Evolutionary conservation across 2,329 filamentous ascomycete genomes (phyloP).

Genomic region (Claviceps pazoutovae): DNA sequence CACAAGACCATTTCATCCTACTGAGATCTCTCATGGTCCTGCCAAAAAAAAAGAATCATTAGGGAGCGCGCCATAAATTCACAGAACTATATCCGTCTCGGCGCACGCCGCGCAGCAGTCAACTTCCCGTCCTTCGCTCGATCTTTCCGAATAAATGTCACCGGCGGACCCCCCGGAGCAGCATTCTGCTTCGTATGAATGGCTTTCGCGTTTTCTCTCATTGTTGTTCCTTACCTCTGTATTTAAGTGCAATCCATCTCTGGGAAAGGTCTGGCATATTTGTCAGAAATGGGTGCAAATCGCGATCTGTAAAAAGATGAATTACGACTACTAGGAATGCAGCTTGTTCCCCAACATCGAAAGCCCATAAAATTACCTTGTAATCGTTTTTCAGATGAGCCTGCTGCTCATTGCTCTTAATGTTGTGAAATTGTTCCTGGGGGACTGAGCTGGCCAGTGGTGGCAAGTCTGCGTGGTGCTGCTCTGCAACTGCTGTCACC

Average conservation of each 20-base stretch:
- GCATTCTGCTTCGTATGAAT: slow-evolving; percentile 18
- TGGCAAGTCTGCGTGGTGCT: neutral
- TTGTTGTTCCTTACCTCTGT: neutral
- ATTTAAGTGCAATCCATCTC: neutral
- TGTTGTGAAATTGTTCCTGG: neutral
- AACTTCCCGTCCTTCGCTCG: slow-evolving; percentile 19
- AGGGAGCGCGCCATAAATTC: slow-evolving; percentile 20
- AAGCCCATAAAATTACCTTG: too few relatives aligned
- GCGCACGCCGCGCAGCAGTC: slow-evolving; percentile 10
- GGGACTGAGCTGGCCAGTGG: neutral
- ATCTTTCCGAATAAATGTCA: slow-evolving; percentile 24
- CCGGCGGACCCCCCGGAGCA: slow-evolving; percentile 14
- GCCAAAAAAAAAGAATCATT: slow-evolving; percentile 17
- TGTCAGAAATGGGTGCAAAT: slow-evolving; percentile 21
- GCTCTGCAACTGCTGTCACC: neutral
- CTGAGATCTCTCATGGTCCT: slow-evolving; percentile 15
- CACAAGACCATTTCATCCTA: neutral
- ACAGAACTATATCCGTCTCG: slow-evolving; percentile 21
- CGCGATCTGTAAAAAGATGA: slow-evolving; percentile 8
- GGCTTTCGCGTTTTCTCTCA: slow-evolving; percentile 4
- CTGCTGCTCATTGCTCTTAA: too few relatives aligned
- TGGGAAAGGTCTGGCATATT: slow-evolving; percentile 13
- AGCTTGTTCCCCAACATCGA: slow-evolving; percentile 10
- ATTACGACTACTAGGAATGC: slow-evolving; percentile 2
- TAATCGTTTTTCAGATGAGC: too few relatives aligned